Conservation (phyloP, 1,139 yeast genomes). For the Suhomyces guaymorum region DNA sequence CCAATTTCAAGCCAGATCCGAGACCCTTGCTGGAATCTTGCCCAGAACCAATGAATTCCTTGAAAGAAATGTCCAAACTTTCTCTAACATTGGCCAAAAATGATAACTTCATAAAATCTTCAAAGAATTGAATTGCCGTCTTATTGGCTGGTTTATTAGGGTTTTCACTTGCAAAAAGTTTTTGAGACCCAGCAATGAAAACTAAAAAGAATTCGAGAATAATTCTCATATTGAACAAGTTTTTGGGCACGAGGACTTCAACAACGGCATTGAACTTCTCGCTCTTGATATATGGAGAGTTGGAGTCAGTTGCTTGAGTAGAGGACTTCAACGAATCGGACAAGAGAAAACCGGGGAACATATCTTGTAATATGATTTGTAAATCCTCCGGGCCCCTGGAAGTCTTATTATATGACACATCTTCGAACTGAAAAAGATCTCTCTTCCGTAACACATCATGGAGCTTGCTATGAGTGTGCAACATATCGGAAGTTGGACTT, state of each 20-base stretch:
- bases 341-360: slow-evolving; percentile 63
- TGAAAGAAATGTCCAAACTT: slow-evolving; percentile 44
- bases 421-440: slow-evolving; percentile 51
- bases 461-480: slow-evolving; percentile 16
- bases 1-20: slow-evolving; percentile 21
- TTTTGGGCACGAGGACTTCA: slow-evolving; percentile 69
- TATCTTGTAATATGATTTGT: slow-evolving; percentile 49
- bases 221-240: slow-evolving; percentile 80
- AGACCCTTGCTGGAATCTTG: slow-evolving; percentile 11
- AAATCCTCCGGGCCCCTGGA: slow-evolving; percentile 45
- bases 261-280: slow-evolving; percentile 57
- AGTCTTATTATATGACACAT: slow-evolving; percentile 39
- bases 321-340: slow-evolving; percentile 24
- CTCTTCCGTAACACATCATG: slow-evolving; percentile 27
- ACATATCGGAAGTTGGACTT: slow-evolving; percentile 2
- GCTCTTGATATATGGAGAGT: slow-evolving; percentile 58
- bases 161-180: slow-evolving; percentile 22
- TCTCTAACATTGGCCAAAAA: slow-evolving; percentile 67
- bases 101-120: slow-evolving; percentile 60
- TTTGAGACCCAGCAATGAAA: slow-evolving; percentile 53
- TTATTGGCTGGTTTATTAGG: slow-evolving; percentile 18
- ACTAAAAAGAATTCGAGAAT: slow-evolving; percentile 62
- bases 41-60: slow-evolving; percentile 30
- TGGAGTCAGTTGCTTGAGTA: slow-evolving; percentile 15
- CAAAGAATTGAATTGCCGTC: slow-evolving; percentile 51